These are phyloP conservation scores for Oryza coarctata DNA, from an alignment of 176 grass and related monocot genomes.

Conservation along the genomic window DNA sequence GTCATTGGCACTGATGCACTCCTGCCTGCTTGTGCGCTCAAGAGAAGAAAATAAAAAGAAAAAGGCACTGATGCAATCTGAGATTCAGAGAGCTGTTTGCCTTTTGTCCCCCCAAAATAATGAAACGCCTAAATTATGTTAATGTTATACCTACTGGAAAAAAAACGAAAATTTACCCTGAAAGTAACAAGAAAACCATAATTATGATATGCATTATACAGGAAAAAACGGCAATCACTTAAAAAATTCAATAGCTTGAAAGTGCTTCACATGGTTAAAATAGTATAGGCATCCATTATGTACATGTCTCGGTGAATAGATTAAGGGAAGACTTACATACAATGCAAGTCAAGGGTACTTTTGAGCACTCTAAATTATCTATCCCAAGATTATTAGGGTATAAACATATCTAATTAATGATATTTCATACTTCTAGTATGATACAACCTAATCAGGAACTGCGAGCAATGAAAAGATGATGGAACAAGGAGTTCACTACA, in stretches of 20 bases:
- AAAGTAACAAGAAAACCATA: not conserved
- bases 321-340: not conserved
- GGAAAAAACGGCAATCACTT: not conserved
- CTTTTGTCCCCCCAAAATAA: slow-evolving; percentile 12
- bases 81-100: not conserved
- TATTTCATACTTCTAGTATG: not conserved
- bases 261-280: not conserved
- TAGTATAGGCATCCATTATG: not conserved
- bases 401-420: not conserved
- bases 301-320: not conserved
- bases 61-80: not conserved
- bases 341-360: not conserved
- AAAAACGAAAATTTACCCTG: not conserved
- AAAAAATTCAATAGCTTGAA: not conserved
- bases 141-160: not conserved
- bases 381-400: not conserved
- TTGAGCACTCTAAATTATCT: not conserved
- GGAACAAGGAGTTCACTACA: not conserved
- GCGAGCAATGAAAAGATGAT: not conserved
- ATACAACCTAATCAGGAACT: not conserved
- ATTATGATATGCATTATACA: not conserved
- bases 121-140: not conserved
- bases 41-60: not conserved
- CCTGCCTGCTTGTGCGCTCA: not conserved
- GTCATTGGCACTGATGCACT: slow-evolving; percentile 14